Evolutionary conservation across 257 asterid species (phyloP).

Genomic region (Capsicum pubescens): DNA sequence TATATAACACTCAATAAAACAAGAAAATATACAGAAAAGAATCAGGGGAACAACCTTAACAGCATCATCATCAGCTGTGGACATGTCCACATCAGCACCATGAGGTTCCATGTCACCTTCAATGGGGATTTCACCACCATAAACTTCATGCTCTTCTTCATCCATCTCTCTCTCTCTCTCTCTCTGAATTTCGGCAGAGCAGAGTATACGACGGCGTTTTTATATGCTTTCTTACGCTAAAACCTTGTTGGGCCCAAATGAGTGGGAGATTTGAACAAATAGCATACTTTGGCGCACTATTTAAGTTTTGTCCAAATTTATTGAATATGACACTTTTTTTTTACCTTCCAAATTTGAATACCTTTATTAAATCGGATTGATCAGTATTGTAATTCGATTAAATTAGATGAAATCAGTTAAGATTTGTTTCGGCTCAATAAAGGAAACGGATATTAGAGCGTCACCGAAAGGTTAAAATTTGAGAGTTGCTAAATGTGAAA

Average conservation of each 20-base stretch:
- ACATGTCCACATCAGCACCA: constrained; percentile 43
- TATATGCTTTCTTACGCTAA: neutral
- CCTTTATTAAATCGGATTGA: neutral
- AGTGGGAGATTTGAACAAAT: neutral
- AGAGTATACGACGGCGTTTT: neutral
- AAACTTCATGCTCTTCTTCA: constrained; percentile 61
- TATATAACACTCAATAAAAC: too few relatives aligned
- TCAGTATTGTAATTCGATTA: too few relatives aligned
- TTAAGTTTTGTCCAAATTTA: neutral
- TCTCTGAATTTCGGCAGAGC: neutral
- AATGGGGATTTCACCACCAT: constrained; percentile 57
- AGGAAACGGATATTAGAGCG: too few relatives aligned
- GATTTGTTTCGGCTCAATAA: too few relatives aligned
- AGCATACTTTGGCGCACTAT: neutral
- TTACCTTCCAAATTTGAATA: neutral
- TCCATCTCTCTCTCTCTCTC: constrained; percentile 37
- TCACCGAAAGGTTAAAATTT: too few relatives aligned
- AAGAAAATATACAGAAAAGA: too few relatives aligned
- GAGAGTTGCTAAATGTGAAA: too few relatives aligned
- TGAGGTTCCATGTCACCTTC: constrained; percentile 49
- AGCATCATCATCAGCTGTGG: constrained; percentile 50
- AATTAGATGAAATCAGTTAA: too few relatives aligned
- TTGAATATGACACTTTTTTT: neutral
- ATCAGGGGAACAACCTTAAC: constrained; percentile 36
- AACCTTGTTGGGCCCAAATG: neutral